phyloP scores from a whole-genome alignment of 2,329 filamentous ascomycete species.

The Metarhizium brunneum region DNA sequence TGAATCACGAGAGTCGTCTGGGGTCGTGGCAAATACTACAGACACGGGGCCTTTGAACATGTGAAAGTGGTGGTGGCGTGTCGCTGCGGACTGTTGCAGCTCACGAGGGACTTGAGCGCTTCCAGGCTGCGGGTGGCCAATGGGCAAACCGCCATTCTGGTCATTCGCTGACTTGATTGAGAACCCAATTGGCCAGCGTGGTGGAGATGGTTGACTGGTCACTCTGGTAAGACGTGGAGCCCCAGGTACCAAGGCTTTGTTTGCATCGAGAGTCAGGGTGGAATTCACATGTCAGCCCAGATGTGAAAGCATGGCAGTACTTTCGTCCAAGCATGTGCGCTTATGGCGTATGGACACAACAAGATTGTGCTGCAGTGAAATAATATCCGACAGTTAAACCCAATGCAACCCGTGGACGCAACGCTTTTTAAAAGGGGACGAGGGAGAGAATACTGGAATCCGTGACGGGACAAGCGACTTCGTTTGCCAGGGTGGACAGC shows the following conservation, averaged over 20 bases:
- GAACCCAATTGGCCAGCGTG: slow-evolving; percentile 1
- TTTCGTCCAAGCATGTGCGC: neutral
- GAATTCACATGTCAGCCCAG: slow-evolving; percentile 2
- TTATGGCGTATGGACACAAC: too few species aligned
- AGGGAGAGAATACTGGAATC: too few species aligned
- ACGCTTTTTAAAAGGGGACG: too few species aligned
- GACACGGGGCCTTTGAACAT: neutral
- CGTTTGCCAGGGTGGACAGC: too few species aligned
- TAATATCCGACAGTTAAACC: neutral
- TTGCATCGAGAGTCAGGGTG: neutral
- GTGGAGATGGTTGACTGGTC: neutral
- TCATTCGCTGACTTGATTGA: slow-evolving; percentile 2
- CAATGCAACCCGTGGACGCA: too few species aligned
- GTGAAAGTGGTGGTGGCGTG: slow-evolving; percentile 1
- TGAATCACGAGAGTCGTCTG: too few species aligned
- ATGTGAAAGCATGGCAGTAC: neutral
- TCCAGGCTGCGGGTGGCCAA: neutral
- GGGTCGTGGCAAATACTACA: too few species aligned
- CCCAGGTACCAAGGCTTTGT: neutral
- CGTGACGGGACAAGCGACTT: too few species aligned
- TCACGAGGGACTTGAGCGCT: neutral
- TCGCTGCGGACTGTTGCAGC: neutral
- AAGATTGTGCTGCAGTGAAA: neutral
- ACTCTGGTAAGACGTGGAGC: neutral
- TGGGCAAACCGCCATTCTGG: neutral